Base-by-base conservation (phyloP, 2,329 filamentous ascomycete genomes). In the Cercospora zeina region DNA sequence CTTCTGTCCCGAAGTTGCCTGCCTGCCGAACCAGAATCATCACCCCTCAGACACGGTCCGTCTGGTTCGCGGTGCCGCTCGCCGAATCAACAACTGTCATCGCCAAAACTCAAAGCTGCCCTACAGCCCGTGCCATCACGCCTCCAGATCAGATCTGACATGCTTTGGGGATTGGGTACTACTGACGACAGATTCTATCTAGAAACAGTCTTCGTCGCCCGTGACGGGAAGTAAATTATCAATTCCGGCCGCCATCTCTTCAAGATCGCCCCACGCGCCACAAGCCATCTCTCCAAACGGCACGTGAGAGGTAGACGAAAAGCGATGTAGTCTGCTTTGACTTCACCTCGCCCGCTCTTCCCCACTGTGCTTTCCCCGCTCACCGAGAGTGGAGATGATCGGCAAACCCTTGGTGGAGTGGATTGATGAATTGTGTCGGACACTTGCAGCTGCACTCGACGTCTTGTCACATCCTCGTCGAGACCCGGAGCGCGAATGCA, bases 261-360 rank as follows among this genome's bases (percentile, higher is more conserved):
- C 42, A 47, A 19, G 45, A 8, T 31, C 27, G 27, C n/a, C 21
- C 39, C n/a, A 1, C n/a, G n/a, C n/a, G n/a, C n/a, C n/a, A n/a
- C n/a, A 37, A 21, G n/a, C 14, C 2, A 10, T 30, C n/a, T 13
- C 7, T 24, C 42, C 14, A 19, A 49, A 27, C 37, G 31, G 27
- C 55, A 49, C 42, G 55, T 58, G 55, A 58, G 55, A 58, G 36
- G 30, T 58, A 49, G 30, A 58, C 49, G 34, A 27, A 49, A 21
- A 19, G 6, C 4, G 30, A 21, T 33, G 55, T 45, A 58, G 27
- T n/a, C 30, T 58, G 49, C 55, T 58, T 58, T 34, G 39, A 58
- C 55, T 36, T 58, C 55, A 58, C 55, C 45, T 49, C 39, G 42
- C 42, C 42, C 13, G 10, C 21, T 49, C 27, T 16, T 51, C 11